Conservation (phyloP, 2,329 filamentous ascomycete genomes). For the Penicillium sp. region DNA sequence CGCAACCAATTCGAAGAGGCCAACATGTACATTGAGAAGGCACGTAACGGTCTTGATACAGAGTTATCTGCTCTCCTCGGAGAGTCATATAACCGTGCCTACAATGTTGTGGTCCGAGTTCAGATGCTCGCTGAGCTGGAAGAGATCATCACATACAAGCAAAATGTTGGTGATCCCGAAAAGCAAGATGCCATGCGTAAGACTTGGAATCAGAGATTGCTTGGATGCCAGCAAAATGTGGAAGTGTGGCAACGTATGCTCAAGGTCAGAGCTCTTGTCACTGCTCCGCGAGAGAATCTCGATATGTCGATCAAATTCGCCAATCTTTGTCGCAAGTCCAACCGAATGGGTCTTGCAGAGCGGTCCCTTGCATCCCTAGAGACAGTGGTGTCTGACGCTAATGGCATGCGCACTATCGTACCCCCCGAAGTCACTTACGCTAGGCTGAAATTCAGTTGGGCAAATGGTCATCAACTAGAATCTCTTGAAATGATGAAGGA, state of each 20-base stretch:
- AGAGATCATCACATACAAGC: conserved; percentile 97
- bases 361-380: conserved; percentile 92
- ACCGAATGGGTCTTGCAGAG: conserved; percentile 89
- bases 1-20: conserved; percentile 94
- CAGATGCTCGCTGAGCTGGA: conserved; percentile 99
- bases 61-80: conserved; percentile 95
- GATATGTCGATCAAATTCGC: conserved; percentile 99
- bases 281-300: conserved; percentile 87
- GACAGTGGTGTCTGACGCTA: conserved; percentile 58
- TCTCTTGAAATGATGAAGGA: conserved; percentile 61
- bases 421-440: conserved; percentile 86
- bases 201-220: conserved; percentile 93
- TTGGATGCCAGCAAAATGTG: conserved; percentile 93
- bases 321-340: conserved; percentile 95
- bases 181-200: conserved; percentile 87
- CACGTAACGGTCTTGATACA: conserved; percentile 88
- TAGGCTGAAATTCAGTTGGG: conserved; percentile 97
- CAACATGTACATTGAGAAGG: conserved; percentile 82
- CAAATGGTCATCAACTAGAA: conserved; percentile 67
- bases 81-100: conserved; percentile 96
- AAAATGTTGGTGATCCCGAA: conserved; percentile 72
- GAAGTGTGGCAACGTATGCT: conserved; percentile 99
- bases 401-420: conserved; percentile 42
- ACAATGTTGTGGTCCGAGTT: conserved; percentile 94
- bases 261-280: conserved; percentile 87